Conservation (phyloP, 2,329 filamentous ascomycete genomes). For the Aspergillus sergii region DNA sequence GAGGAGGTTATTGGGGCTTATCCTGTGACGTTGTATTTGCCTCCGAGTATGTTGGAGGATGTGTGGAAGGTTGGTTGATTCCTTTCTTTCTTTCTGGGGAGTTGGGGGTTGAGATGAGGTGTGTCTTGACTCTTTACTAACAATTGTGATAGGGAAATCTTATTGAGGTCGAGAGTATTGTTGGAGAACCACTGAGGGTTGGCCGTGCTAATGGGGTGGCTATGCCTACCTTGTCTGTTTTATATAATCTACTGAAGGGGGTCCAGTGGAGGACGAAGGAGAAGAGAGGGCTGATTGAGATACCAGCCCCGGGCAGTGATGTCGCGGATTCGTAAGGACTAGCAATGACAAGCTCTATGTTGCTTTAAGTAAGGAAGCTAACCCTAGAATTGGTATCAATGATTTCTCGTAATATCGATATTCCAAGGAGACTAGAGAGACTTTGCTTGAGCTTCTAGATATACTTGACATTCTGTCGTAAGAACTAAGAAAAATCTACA, state of each 20-base stretch:
- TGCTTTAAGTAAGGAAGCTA: too few relatives aligned
- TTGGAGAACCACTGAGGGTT: constrained; percentile 57
- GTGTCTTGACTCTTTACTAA: not conserved
- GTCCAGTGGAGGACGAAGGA: constrained; percentile 9
- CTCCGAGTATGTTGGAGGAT: constrained; percentile 30
- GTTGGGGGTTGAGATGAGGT: not conserved
- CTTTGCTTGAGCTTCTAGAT: not conserved
- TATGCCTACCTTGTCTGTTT: constrained; percentile 29
- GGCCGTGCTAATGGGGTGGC: constrained; percentile 49
- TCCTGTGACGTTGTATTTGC: constrained; percentile 49
- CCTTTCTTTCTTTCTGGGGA: not conserved
- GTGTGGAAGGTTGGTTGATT: constrained; percentile 42
- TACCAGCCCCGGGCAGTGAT: not conserved
- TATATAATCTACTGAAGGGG: constrained; percentile 7
- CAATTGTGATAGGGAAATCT: constrained; percentile 49
- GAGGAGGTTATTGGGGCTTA: constrained; percentile 51
- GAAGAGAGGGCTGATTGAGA: not conserved
- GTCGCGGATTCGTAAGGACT: not conserved
- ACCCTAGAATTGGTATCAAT: not conserved
- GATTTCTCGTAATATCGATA: not conserved
- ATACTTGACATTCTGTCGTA: not conserved
- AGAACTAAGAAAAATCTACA: not conserved
- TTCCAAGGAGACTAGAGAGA: not conserved
- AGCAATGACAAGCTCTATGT: too few relatives aligned
- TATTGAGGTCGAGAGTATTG: constrained; percentile 57